Percentiles rank a stretch among this genome's conserved stretches.
These are phyloP conservation scores for Xylariaceae sp. DNA, from an alignment of 2,329 filamentous ascomycete species.

Conservation along the genomic window DNA sequence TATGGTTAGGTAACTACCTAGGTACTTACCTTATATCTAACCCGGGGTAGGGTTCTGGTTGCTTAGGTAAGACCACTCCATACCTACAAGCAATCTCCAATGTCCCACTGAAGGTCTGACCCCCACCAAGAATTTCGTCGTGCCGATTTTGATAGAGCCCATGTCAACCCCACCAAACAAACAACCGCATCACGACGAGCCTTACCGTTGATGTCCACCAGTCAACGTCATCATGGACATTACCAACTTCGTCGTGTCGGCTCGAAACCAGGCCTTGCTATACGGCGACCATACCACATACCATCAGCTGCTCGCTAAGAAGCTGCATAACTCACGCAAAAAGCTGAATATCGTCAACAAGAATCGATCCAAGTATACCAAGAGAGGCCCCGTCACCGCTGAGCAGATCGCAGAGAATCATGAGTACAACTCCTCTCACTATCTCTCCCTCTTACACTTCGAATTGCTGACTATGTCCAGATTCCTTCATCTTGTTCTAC, in stretches of 20 bases:
- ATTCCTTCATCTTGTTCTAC: constrained; percentile 72
- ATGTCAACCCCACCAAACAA: no score
- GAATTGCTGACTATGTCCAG: constrained; percentile 40
- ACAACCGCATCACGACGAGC: no score
- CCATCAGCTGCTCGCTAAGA: constrained; percentile 71
- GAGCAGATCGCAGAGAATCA: constrained; percentile 70
- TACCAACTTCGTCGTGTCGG: constrained; percentile 75
- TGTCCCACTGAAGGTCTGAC: no score
- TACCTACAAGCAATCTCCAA: no score
- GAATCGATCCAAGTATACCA: constrained; percentile 80
- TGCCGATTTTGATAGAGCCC: no score
- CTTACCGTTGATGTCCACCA: no score
- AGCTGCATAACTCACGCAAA: constrained; percentile 77
- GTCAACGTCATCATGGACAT: constrained; percentile 87
- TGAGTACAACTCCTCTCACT: constrained; percentile 59
- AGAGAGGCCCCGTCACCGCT: constrained; percentile 66
- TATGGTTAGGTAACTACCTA: no score
- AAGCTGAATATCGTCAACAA: constrained; percentile 79
- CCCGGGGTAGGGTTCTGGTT: no score
- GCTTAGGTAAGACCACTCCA: no score
- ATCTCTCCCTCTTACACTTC: neutral
- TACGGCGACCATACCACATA: constrained; percentile 88
- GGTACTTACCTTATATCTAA: no score
- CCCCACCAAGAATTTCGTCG: no score
- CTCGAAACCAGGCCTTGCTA: constrained; percentile 77